Percentiles rank a stretch among this genome's conserved stretches.
Conservation (phyloP, 2,329 filamentous ascomycete species). For the Beauveria varroae region DNA sequence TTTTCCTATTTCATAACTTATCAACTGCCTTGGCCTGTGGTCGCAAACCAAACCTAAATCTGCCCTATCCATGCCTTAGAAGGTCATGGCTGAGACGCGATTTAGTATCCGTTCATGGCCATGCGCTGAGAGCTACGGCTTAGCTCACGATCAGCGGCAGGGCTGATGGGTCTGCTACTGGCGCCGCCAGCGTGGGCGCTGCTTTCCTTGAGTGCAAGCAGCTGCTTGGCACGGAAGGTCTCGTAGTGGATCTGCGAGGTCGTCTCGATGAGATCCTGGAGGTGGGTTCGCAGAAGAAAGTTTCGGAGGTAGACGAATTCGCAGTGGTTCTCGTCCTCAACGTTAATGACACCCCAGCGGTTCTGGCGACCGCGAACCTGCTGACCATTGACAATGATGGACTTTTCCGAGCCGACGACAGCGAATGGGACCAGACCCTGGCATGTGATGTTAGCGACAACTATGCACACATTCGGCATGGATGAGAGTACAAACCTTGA, state of each 20-base stretch:
- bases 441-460: slow-evolving; percentile 25
- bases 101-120: slow-evolving; percentile 98
- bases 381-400: slow-evolving; percentile 94
- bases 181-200: slow-evolving; percentile 68
- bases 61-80: neutral
- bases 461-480: neutral
- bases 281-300: slow-evolving; percentile 95
- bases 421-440: slow-evolving; percentile 94
- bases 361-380: slow-evolving; percentile 97
- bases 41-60: neutral
- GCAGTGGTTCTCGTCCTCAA: slow-evolving; percentile 98
- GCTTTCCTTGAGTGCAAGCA: slow-evolving; percentile 96
- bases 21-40: neutral
- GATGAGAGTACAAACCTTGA: slow-evolving; percentile 64
- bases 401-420: slow-evolving; percentile 96
- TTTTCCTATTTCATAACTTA: slow-evolving; percentile 10
- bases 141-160: slow-evolving; percentile 86
- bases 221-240: slow-evolving; percentile 98
- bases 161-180: slow-evolving; percentile 84
- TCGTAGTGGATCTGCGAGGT: slow-evolving; percentile 99
- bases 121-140: slow-evolving; percentile 95
- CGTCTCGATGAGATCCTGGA: slow-evolving; percentile 98
- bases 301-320: slow-evolving; percentile 98
- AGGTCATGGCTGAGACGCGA: neutral
- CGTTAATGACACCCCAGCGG: slow-evolving; percentile 98